Base-by-base conservation (phyloP, 495 filamentous ascomycete species). In the Daldinia decipiens region DNA sequence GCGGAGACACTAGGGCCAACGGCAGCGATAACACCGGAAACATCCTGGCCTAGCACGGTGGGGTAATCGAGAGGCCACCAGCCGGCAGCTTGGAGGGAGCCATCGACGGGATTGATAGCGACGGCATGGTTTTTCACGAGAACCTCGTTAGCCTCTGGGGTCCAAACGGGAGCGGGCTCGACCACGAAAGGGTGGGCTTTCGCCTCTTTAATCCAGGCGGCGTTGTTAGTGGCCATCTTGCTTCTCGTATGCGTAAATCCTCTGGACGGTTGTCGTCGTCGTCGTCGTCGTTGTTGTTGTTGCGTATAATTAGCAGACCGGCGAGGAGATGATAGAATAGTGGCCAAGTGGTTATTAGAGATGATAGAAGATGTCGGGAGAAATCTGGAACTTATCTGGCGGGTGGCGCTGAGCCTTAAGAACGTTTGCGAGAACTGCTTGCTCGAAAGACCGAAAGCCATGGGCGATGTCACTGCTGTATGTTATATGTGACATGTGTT, bases 21-120 rank as follows among this genome's bases (percentile, higher is more conserved):
- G 11, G 73, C 78, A 21, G 77, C 74, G 6, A 90, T 79, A 15
- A 78, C 76, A 21, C 88, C 88, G 5, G 83, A 81, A 38, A 84
- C 74, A 62, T 89, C 88, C 61, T 72, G 72, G 36, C 89, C 87
- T 2, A 88, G 74, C 51, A 88, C 78, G 26, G 74, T 66, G 0
- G 87, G 87, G 51, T 84, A 88, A 1, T 76, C 77, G 3, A 74
- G 63, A 51, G 65, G 59, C 29, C 53, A 74, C 74, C 53, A 77
- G 29, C 74, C 77, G 3, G 31, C 66, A n/a, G 59, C 56, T 71
- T 87, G 83, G 21, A 82, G 73, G 39, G 76, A 76, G 69, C 78
- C 82, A 66, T 89, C 87, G 58, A 85, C 71, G 15, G 84, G 81
- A 72, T 83, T 84, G 65, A 83, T 65, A 13, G 79, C 82, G 17